A percentile compares a stretch with the other conserved stretches of the same genome.
Conservation (phyloP, 129 eudicot genomes). For the Flaveria ramosissima region DNA sequence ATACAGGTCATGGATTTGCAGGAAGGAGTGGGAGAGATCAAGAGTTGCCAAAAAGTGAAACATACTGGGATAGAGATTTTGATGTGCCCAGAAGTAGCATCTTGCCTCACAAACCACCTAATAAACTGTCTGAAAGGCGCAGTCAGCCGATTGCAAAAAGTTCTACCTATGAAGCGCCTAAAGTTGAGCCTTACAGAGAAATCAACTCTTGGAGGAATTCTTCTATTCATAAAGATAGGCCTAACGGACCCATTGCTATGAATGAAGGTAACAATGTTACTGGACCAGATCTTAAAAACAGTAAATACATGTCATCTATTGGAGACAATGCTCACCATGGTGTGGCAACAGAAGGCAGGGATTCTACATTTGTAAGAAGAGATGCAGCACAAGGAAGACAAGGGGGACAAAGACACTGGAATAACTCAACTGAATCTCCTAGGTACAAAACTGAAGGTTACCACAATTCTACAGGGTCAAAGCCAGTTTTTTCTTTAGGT, state of each 20-base stretch:
- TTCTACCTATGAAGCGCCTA: constrained; percentile 49
- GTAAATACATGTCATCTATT: constrained; percentile 37
- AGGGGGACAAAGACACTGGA: constrained; percentile 54
- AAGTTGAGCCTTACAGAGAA: constrained; percentile 55
- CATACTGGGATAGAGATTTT: constrained; percentile 87
- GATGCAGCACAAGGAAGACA: constrained; percentile 47
- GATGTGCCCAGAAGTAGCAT: constrained; percentile 67
- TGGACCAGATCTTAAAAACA: constrained; percentile 35
- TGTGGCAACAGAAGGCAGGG: constrained; percentile 33
- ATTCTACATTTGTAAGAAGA: constrained; percentile 47
- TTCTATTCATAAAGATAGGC: constrained; percentile 45
- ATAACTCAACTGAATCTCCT: constrained; percentile 44
- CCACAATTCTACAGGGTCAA: constrained; percentile 42
- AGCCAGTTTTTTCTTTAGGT: constrained; percentile 42
- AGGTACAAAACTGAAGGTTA: constrained; percentile 47
- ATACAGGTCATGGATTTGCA: constrained; percentile 64
- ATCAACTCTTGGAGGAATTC: constrained; percentile 60
- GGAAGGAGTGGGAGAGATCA: constrained; percentile 52
- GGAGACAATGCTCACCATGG: constrained; percentile 57
- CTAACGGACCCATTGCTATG: constrained; percentile 32
- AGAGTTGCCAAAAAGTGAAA: constrained; percentile 52
- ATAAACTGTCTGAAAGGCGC: constrained; percentile 51
- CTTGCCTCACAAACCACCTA: constrained; percentile 60
- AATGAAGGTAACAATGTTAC: constrained; percentile 37
- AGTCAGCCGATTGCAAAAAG: constrained; percentile 49